Evolutionary conservation across 2,329 filamentous ascomycete species (phyloP), one percentile per base, ranked within the genome.

Genomic region (Calonectria hawksworthii): DNA sequence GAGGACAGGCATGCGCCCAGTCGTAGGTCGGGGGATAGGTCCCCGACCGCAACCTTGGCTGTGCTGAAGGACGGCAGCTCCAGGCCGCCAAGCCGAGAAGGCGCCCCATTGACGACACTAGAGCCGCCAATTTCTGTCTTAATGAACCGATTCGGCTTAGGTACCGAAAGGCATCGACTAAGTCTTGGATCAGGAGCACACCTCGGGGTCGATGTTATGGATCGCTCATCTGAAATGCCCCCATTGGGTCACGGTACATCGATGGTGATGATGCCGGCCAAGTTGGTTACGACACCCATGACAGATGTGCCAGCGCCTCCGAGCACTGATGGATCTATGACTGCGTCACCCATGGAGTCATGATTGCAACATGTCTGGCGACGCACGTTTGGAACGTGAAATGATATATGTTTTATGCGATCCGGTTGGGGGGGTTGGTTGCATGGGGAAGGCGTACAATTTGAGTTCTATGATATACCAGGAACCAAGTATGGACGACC

Each of bases 91-190:
- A 81, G 77, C 41, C 75, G 79, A 70, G 77, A 78, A 18, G 78
- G 77, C n/a, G 73, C 72, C 3, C 75, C 76, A 32, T 69, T 76
- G 21, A 72, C 52, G 18, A 79, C 77, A 10, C 73, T 79, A 66
- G 79, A 80, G 59, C 78, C 76, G 13, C 79, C 77, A 1, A 74
- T 68, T 51, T 66, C 74, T 5, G 76, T 73, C 11, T 74, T 77
- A 18, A 76, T 80, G 70, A 74, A 75, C 26, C 74, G 79, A 8
- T 80, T 80, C 26, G 78, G 79, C 47, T 23, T 80, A 36, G 77
- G 72, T 13, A 61, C 76, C 11, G 79, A 80, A 32, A 75, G 78
- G 8, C 78, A 80, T 68, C 77, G 77, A 26, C 71, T 79, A n/a
- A 77, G 73, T 21, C 74, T 79, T 32, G 68, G 70, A 54, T 68